Base-by-base conservation (phyloP, 2,329 filamentous ascomycete genomes). In the Verticillium alfalfae region DNA sequence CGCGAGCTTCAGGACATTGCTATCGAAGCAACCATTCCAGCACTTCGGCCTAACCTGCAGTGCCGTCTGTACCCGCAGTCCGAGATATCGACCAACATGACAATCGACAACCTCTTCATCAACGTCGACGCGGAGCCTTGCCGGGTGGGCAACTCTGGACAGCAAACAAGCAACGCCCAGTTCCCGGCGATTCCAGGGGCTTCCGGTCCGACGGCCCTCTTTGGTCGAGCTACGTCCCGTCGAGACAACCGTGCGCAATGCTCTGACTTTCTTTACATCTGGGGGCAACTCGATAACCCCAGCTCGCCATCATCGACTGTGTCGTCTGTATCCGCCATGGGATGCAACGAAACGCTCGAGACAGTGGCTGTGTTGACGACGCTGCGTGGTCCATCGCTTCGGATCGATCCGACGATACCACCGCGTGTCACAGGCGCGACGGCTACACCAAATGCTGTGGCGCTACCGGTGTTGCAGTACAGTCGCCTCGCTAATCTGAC, bases 321-420 rank as follows among this genome's bases (percentile, higher is more conserved):
- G 12, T 67, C 65, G 39, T 68, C 66, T 41, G 67, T 75, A 16
- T 71, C 69, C 5, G 73, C 71, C 5, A 61, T 78, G 60, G 70
- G 71, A 22, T 78, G 76, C 65, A 78, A 78, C 66, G 76, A 77
- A 65, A 70, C 71, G 2, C 63, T 74, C 2, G 67, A 75, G 65
- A 70, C 68, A 8, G 66, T 73, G 8, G 65, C 69, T 15, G 63
- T 67, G 2, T 58, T 64, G n/a, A 66, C 69, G 2, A 57, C 65
- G 1, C 64, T 74, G 2, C 64, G 67, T 12, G 71, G 70, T 1
- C 22, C 64, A 1, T 61, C 59, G 4, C 61, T 73, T 37, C 66
- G 60, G 2, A 70, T 78, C 36, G 70, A 73, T 56, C 63, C 69
- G 0, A 61, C 60, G 9, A 61, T 69, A 6, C 70, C 71, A 1